Conservation (phyloP, 768 basidiomycete genomes). For the Saitozyma podzolica region DNA sequence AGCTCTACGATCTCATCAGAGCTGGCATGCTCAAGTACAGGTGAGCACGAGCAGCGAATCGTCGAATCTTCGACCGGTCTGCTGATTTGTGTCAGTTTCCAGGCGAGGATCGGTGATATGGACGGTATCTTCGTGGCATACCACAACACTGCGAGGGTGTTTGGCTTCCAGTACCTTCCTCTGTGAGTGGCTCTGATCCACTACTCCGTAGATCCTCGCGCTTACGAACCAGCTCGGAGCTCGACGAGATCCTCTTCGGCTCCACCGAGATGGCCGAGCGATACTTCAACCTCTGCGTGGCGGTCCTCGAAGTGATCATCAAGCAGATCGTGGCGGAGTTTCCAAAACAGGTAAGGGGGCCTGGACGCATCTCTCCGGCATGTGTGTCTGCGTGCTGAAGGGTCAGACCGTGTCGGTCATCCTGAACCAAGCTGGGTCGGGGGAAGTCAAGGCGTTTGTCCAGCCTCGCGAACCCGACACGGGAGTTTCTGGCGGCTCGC, state of each 20-base stretch:
- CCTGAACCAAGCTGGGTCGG: conserved; percentile 8
- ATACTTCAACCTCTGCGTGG: conserved; percentile 73
- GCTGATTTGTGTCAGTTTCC: conserved; percentile 63
- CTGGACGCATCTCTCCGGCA: no score
- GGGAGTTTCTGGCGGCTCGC: no score
- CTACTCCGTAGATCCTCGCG: not conserved
- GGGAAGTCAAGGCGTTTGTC: conserved; percentile 65
- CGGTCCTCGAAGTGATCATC: conserved; percentile 67
- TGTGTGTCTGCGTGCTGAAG: not conserved
- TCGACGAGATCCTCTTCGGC: conserved; percentile 81
- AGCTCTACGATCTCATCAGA: conserved; percentile 83
- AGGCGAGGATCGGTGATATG: conserved; percentile 95
- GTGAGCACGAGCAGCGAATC: conserved; percentile 53
- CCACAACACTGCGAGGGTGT: conserved; percentile 75
- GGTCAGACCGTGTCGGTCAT: conserved; percentile 61
- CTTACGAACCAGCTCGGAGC: conserved; percentile 59
- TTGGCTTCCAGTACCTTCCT: conserved; percentile 92
- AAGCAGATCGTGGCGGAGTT: conserved; percentile 63
- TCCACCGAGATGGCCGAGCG: conserved; percentile 63
- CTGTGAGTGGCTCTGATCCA: conserved; percentile 51
- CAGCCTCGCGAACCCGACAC: conserved; percentile 45
- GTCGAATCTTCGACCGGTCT: not conserved
- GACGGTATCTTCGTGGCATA: conserved; percentile 70
- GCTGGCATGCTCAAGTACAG: conserved; percentile 93
- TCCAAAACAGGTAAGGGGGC: conserved; percentile 66